These are phyloP conservation scores for Penicillium salamii DNA, from an alignment of 495 filamentous ascomycete genomes.

Conservation along the genomic window DNA sequence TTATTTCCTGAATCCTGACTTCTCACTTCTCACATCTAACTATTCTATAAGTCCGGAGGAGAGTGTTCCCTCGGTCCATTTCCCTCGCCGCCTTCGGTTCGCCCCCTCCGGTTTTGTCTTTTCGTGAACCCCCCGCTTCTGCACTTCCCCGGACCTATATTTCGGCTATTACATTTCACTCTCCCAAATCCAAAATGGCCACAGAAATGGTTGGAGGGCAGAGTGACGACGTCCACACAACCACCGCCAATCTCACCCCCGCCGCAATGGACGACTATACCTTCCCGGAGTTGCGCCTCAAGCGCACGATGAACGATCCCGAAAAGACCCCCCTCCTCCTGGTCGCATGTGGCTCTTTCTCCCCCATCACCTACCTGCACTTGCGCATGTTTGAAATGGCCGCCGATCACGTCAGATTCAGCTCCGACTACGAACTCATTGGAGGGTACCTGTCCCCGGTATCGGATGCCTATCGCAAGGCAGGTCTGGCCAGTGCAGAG, in stretches of 20 bases:
- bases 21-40: too few species aligned
- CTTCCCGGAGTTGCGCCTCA: constrained; percentile 71
- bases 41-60: too few species aligned
- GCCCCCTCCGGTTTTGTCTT: constrained; percentile 3
- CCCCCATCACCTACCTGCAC: constrained; percentile 78
- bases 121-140: constrained; percentile 2
- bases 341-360: constrained; percentile 90
- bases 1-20: too few species aligned
- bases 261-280: constrained; percentile 55
- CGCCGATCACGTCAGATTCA: constrained; percentile 73
- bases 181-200: constrained; percentile 21
- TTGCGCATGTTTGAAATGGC: constrained; percentile 95
- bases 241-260: constrained; percentile 18
- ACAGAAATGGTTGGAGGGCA: constrained; percentile 28
- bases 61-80: neutral
- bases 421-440: constrained; percentile 80
- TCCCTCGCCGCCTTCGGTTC: constrained; percentile 20
- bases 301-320: constrained; percentile 62
- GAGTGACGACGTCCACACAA: constrained; percentile 31
- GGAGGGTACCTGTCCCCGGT: constrained; percentile 80
- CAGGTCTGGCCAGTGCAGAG: constrained; percentile 71
- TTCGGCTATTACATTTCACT: neutral
- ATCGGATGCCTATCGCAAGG: constrained; percentile 88
- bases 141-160: neutral
- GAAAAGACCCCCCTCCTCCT: constrained; percentile 76